Conservation (phyloP, 2,329 filamentous ascomycete genomes). For the Cytospora chrysosperma region DNA sequence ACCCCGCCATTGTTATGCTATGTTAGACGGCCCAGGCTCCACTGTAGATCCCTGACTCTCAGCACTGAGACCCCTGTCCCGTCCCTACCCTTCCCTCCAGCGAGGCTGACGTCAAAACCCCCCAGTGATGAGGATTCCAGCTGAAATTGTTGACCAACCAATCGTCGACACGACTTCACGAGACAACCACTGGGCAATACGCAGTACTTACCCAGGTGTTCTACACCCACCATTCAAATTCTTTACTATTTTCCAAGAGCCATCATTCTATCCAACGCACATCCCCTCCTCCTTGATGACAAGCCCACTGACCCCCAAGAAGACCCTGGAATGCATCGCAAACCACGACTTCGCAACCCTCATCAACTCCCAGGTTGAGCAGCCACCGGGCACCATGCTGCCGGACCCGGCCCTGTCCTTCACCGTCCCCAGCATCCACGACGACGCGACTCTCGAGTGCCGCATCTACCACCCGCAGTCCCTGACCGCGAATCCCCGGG, state of each 20-base stretch:
- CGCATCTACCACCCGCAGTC: slow-evolving; percentile 73
- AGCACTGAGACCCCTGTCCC: background rate
- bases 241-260: too few relatives aligned
- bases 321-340: slow-evolving; percentile 1
- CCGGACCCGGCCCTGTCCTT: slow-evolving; percentile 63
- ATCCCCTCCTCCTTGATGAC: background rate
- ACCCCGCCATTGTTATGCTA: background rate
- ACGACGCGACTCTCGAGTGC: slow-evolving; percentile 78
- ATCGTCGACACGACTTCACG: background rate
- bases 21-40: background rate
- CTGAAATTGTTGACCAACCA: background rate
- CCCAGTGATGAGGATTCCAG: background rate
- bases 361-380: background rate
- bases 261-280: too few relatives aligned
- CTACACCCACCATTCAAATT: background rate
- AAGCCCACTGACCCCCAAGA: background rate
- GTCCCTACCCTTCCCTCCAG: background rate
- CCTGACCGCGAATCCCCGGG: slow-evolving; percentile 34
- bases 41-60: background rate
- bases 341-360: background rate
- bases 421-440: slow-evolving; percentile 80
- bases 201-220: too few relatives aligned
- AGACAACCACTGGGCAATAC: background rate
- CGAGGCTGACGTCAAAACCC: background rate
- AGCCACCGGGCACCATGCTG: slow-evolving; percentile 41